Evolutionary conservation across 805 yeast genomes (phyloP).

Genomic region (Pichia occidentalis): DNA sequence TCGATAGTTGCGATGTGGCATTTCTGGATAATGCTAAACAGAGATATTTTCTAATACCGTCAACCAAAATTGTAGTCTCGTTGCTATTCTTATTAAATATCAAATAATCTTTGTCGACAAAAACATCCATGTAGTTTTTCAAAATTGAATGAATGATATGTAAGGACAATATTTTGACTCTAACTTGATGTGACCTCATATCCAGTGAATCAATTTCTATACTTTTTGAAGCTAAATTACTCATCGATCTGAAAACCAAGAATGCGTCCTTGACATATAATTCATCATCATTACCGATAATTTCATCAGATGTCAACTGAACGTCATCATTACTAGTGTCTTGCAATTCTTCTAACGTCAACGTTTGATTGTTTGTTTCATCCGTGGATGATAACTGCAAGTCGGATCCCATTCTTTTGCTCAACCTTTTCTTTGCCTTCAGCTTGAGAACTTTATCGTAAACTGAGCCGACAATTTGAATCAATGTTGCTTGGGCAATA

Average conservation of each 20-base stretch:
- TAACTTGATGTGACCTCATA: conserved; percentile 84
- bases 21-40: conserved; percentile 81
- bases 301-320: conserved; percentile 40
- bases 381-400: not conserved
- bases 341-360: conserved; percentile 59
- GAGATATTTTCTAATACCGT: conserved; percentile 77
- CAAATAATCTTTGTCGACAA: conserved; percentile 52
- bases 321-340: conserved; percentile 47
- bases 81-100: conserved; percentile 44
- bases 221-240: conserved; percentile 81
- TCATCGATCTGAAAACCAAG: conserved; percentile 87
- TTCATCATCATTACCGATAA: conserved; percentile 53
- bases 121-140: conserved; percentile 77
- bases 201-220: conserved; percentile 72
- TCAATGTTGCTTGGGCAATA: conserved; percentile 89
- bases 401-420: not conserved
- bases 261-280: conserved; percentile 84
- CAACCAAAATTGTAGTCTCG: conserved; percentile 57
- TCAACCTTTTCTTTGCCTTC: not conserved
- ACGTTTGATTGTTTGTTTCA: conserved; percentile 10
- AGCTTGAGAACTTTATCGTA: conserved; percentile 55
- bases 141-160: conserved; percentile 83
- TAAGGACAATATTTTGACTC: conserved; percentile 83
- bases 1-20: conserved; percentile 86
- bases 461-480: conserved; percentile 81